These are phyloP conservation scores for Picea engelmannii DNA, from an alignment of 83 land plant species.

Conservation along the genomic window DNA sequence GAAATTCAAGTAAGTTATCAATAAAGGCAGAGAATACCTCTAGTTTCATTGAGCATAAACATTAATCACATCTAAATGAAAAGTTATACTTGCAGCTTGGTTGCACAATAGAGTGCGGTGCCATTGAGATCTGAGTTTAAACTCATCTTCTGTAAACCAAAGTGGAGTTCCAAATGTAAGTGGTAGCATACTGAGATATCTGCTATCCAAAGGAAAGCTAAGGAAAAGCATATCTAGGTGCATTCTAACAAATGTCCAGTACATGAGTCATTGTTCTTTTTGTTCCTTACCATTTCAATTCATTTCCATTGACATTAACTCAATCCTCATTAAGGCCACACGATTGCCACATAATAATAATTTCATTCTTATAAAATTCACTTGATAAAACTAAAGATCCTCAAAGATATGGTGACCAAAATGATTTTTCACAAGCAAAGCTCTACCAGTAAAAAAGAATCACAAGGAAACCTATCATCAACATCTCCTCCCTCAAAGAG, in stretches of 20 bases:
- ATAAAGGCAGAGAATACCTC: background rate
- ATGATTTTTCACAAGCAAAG: conserved; percentile 72
- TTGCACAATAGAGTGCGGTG: conserved; percentile 73
- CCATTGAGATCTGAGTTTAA: conserved; percentile 68
- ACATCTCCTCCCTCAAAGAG: conserved; percentile 78
- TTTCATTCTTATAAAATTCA: background rate
- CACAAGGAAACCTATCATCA: conserved; percentile 82
- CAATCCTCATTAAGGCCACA: too few species aligned
- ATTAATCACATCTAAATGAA: background rate
- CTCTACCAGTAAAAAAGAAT: conserved; percentile 74
- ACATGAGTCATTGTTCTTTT: background rate
- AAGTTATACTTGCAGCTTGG: conserved; percentile 63
- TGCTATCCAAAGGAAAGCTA: conserved; percentile 18
- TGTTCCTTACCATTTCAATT: background rate
- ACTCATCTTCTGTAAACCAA: conserved; percentile 86
- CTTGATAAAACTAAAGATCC: background rate
- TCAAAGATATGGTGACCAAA: conserved; percentile 86
- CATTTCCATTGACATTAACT: too few species aligned
- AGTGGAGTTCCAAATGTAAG: conserved; percentile 75
- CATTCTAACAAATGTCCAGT: background rate
- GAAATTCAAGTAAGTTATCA: background rate
- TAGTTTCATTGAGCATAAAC: too few species aligned
- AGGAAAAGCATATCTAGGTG: conserved; percentile 1
- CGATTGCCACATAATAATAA: too few species aligned
- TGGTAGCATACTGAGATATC: conserved; percentile 92